Evolutionary conservation across 495 filamentous ascomycete genomes (phyloP).

Genomic region (Ramalina intermedia): DNA sequence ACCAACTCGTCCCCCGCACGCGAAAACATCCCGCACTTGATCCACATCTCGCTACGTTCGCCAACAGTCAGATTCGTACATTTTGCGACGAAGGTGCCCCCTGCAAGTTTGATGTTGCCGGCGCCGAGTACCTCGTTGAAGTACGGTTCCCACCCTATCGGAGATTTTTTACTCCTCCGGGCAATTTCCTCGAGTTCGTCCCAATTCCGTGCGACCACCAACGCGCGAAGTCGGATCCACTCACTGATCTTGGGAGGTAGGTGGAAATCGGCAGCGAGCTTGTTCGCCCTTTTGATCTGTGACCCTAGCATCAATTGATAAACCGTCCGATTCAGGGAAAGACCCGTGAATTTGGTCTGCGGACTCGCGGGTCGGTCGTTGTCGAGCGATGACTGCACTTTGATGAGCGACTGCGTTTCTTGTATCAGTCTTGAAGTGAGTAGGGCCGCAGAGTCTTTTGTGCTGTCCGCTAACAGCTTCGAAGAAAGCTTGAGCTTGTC

Average conservation of each 20-base stretch:
- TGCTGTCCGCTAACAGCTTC: constrained; percentile 60
- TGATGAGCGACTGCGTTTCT: constrained; percentile 65
- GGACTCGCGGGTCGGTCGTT: constrained; percentile 49
- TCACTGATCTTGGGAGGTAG: constrained; percentile 77
- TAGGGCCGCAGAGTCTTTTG: constrained; percentile 52
- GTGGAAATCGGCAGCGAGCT: constrained; percentile 82
- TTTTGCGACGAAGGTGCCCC: constrained; percentile 66
- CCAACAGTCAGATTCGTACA: constrained; percentile 48
- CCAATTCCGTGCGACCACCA: constrained; percentile 84
- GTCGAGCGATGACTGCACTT: constrained; percentile 71
- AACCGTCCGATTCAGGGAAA: constrained; percentile 80
- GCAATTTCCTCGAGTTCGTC: constrained; percentile 71
- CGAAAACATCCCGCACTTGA: constrained; percentile 82
- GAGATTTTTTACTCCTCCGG: constrained; percentile 46
- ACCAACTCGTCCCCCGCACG: constrained; percentile 89
- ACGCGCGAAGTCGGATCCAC: constrained; percentile 81
- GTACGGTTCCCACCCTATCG: constrained; percentile 98
- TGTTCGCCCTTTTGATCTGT: constrained; percentile 65
- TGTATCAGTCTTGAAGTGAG: constrained; percentile 62
- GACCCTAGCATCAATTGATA: constrained; percentile 65
- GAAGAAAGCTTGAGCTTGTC: constrained; percentile 80
- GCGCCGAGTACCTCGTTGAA: constrained; percentile 79
- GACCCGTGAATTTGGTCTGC: constrained; percentile 53
- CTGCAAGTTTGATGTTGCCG: constrained; percentile 78
- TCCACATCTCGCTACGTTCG: constrained; percentile 80